phyloP scores from a whole-genome alignment of 2,329 filamentous ascomycete species.

The Botryotinia calthae region DNA sequence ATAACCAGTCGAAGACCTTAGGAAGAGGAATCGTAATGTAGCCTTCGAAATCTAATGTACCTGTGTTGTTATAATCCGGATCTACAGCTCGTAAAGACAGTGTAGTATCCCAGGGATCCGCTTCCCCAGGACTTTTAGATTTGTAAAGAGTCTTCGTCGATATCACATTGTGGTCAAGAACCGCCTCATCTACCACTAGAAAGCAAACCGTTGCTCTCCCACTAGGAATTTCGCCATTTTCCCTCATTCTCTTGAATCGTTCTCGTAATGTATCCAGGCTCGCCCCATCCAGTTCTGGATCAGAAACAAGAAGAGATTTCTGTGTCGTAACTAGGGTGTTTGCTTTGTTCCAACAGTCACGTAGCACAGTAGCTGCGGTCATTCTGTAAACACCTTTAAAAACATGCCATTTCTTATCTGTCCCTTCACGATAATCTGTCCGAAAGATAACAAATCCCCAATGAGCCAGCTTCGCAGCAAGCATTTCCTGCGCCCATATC shows the following conservation, averaged over 20 bases:
- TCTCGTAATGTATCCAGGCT: neutral
- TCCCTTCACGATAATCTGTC: neutral
- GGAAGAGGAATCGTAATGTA: slow-evolving; percentile 18
- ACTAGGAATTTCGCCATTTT: neutral
- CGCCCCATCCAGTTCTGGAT: neutral
- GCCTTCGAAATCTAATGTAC: slow-evolving; percentile 5
- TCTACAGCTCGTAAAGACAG: neutral
- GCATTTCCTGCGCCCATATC: neutral
- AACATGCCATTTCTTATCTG: neutral
- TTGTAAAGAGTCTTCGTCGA: neutral
- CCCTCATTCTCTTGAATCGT: neutral
- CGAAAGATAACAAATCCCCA: neutral
- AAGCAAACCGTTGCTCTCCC: slow-evolving; percentile 2
- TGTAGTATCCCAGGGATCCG: neutral
- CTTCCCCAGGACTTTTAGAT: neutral
- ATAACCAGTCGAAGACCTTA: slow-evolving; percentile 21
- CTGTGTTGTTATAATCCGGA: neutral
- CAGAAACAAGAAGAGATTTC: neutral
- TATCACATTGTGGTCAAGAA: neutral
- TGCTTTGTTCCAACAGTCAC: neutral
- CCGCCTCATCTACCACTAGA: neutral
- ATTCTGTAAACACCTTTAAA: neutral
- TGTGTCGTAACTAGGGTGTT: neutral
- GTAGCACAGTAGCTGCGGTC: neutral
- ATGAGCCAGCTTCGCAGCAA: neutral